Percentiles rank a stretch among this genome's conserved stretches.
Conservation (phyloP, 495 filamentous ascomycete genomes). For the Friedmanniomyces simplex region DNA sequence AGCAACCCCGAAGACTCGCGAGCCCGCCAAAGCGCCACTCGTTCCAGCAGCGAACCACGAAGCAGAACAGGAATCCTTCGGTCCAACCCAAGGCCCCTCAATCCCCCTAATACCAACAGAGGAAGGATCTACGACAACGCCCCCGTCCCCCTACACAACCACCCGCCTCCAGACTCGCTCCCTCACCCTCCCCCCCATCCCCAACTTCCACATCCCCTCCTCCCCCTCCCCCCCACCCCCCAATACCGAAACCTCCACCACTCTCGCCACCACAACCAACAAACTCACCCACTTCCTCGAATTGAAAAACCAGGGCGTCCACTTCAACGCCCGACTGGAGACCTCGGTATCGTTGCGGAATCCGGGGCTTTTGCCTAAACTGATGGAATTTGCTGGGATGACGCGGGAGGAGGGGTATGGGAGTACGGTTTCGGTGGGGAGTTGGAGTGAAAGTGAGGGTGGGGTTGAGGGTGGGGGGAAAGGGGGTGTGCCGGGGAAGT, state of each 20-base stretch:
- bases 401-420: slow-evolving; percentile 58
- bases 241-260: slow-evolving; percentile 8
- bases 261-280: slow-evolving; percentile 40
- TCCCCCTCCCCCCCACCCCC: slow-evolving; percentile 64
- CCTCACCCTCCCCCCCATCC: slow-evolving; percentile 72
- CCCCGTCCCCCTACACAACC: slow-evolving; percentile 61
- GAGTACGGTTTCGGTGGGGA: slow-evolving; percentile 47
- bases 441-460: too few relatives aligned
- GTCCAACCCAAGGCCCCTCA: neutral
- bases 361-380: slow-evolving; percentile 65
- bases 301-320: slow-evolving; percentile 73
- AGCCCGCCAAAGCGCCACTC: too few relatives aligned
- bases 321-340: slow-evolving; percentile 81
- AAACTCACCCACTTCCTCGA: slow-evolving; percentile 78
- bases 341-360: slow-evolving; percentile 64
- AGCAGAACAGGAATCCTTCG: too few relatives aligned
- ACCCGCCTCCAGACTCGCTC: slow-evolving; percentile 59
- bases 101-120: neutral
- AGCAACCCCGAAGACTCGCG: too few relatives aligned
- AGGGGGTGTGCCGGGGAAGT: slow-evolving; percentile 54
- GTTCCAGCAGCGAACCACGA: too few relatives aligned
- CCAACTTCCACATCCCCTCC: slow-evolving; percentile 70
- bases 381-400: slow-evolving; percentile 73
- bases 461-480: slow-evolving; percentile 27
- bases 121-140: too few relatives aligned